A percentile compares a stretch with the other conserved stretches of the same genome.
Conservation (phyloP, 2,329 filamentous ascomycete species). For the Ophiostoma populinum region DNA sequence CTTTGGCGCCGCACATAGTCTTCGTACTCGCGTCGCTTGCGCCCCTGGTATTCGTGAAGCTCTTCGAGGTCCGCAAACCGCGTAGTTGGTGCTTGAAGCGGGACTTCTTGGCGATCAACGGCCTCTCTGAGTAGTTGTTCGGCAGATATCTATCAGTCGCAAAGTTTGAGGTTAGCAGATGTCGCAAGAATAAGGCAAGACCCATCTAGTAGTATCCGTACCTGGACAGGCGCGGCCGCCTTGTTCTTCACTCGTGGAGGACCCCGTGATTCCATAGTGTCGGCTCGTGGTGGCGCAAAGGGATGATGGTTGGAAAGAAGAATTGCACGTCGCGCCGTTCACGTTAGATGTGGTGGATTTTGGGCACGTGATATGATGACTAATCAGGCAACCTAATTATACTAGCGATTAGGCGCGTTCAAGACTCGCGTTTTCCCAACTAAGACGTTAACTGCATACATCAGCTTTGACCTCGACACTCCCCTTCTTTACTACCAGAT, state of each 20-base stretch:
- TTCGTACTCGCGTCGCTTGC: slow-evolving; percentile 93
- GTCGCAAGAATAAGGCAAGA: no score
- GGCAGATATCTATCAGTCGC: slow-evolving; percentile 65
- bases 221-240: slow-evolving; percentile 54
- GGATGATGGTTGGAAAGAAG: background rate
- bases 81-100: slow-evolving; percentile 78
- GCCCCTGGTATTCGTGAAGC: slow-evolving; percentile 89
- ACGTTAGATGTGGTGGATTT: background rate
- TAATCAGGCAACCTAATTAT: no score
- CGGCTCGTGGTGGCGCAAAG: background rate
- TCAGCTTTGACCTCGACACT: background rate
- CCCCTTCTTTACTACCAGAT: background rate
- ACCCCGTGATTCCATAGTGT: slow-evolving; percentile 71
- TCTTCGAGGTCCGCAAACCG: slow-evolving; percentile 94
- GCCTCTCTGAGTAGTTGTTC: slow-evolving; percentile 95
- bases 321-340: background rate
- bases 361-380: no score
- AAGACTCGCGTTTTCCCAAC: no score
- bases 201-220: slow-evolving; percentile 16
- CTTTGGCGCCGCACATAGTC: slow-evolving; percentile 92
- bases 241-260: slow-evolving; percentile 98
- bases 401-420: no score
- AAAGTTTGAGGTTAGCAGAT: no score
- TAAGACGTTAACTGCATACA: background rate
- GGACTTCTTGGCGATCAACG: slow-evolving; percentile 84